phyloP scores from a whole-genome alignment of 2,329 filamentous ascomycete genomes.

The Dothideomycetidae sp. region DNA sequence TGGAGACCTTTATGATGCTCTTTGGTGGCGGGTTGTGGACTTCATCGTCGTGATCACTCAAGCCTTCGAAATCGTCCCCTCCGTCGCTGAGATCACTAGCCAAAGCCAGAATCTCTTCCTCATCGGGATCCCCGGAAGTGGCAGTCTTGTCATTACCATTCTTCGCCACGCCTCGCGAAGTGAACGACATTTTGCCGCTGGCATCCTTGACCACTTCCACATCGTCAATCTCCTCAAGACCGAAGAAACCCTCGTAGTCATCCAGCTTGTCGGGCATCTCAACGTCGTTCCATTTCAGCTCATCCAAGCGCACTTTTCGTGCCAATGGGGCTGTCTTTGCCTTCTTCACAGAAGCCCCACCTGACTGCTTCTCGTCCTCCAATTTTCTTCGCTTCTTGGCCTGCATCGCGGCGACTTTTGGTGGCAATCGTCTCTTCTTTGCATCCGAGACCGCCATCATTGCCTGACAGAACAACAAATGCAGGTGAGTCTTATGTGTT shows the following conservation, averaged over 20 bases:
- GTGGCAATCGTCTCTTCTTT: conserved; percentile 25
- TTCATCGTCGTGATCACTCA: conserved; percentile 19
- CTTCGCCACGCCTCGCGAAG: conserved; percentile 19
- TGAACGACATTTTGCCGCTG: conserved; percentile 36
- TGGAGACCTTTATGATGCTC: conserved; percentile 17
- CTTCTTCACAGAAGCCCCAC: background rate
- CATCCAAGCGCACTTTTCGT: conserved; percentile 31
- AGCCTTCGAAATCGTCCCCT: conserved; percentile 22
- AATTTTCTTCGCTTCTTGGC: conserved; percentile 31
- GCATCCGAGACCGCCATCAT: conserved; percentile 9
- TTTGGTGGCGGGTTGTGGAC: conserved; percentile 16
- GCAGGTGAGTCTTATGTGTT: background rate
- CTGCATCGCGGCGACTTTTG: conserved; percentile 28
- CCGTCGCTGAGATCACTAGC: conserved; percentile 10
- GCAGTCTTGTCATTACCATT: conserved; percentile 12
- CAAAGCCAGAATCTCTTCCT: conserved; percentile 5
- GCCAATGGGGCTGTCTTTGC: conserved; percentile 5
- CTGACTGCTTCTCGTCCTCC: conserved; percentile 12
- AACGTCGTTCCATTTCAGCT: conserved; percentile 50
- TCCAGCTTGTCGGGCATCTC: conserved; percentile 60
- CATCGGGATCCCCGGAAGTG: conserved; percentile 16
- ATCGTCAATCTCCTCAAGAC: conserved; percentile 79
- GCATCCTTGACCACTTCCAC: conserved; percentile 59
- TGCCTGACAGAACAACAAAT: background rate
- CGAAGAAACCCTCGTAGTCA: conserved; percentile 88